Evolutionary conservation across 1,139 yeast genomes (phyloP).

Genomic region (Kluyveromyces sp.): DNA sequence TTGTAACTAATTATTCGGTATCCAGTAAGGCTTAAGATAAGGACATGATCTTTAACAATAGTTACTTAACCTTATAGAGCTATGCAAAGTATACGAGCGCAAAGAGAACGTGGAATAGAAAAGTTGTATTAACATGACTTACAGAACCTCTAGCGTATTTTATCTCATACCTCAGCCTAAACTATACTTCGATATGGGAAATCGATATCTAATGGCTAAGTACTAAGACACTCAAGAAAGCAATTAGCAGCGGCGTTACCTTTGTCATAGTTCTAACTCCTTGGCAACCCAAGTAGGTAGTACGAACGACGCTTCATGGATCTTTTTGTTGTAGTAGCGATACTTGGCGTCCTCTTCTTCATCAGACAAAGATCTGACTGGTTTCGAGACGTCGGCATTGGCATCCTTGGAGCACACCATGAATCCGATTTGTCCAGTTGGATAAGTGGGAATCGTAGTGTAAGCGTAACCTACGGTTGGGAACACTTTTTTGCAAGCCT

Average conservation of each 20-base stretch:
- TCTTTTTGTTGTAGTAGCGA: slow-evolving; percentile 70
- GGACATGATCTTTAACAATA: no score
- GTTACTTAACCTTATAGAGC: no score
- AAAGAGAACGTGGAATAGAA: no score
- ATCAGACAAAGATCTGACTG: slow-evolving; percentile 58
- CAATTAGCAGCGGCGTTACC: not conserved
- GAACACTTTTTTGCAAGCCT: slow-evolving; percentile 71
- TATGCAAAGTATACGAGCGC: no score
- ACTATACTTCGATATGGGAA: no score
- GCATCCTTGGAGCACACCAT: slow-evolving; percentile 84
- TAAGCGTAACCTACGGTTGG: slow-evolving; percentile 84
- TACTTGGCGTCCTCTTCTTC: slow-evolving; percentile 58
- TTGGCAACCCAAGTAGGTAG: slow-evolving; percentile 80
- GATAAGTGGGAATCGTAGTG: slow-evolving; percentile 87
- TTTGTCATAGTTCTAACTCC: slow-evolving; percentile 25
- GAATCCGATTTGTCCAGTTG: slow-evolving; percentile 90
- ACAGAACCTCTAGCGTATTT: no score
- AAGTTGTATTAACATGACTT: no score
- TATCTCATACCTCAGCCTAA: no score
- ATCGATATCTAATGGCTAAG: no score
- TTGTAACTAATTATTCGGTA: not conserved
- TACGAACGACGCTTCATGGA: slow-evolving; percentile 81
- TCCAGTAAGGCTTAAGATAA: not conserved
- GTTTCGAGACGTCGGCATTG: slow-evolving; percentile 53
- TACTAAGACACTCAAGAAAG: no score